A percentile compares a stretch with the other conserved stretches of the same genome.
Evolutionary conservation across 1,284 basidiomycete species (phyloP).

Genomic region (Stygiomarasmius scandens): DNA sequence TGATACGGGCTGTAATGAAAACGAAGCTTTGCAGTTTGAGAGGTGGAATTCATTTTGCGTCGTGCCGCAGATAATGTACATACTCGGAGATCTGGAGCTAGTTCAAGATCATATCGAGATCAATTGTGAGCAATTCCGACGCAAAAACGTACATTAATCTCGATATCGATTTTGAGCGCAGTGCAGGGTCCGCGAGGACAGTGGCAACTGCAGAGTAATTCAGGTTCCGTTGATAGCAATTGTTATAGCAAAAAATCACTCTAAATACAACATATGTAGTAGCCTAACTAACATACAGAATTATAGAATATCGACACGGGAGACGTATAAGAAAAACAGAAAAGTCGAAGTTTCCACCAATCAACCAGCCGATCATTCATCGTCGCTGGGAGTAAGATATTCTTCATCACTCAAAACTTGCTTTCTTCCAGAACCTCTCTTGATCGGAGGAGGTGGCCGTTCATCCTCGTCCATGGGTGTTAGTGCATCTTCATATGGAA

Average conservation of each 20-base stretch:
- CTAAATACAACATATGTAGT: conserved; percentile 1
- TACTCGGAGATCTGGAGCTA: too few relatives aligned
- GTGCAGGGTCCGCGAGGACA: too few relatives aligned
- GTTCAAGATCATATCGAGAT: too few relatives aligned
- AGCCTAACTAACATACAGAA: conserved; percentile 4
- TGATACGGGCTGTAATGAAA: too few relatives aligned
- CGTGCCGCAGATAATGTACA: too few relatives aligned
- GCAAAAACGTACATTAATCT: too few relatives aligned
- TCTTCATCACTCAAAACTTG: conserved; percentile 80
- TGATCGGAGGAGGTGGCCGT: conserved; percentile 51
- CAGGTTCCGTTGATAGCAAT: not conserved
- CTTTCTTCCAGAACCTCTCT: conserved; percentile 59
- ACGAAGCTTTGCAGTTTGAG: too few relatives aligned
- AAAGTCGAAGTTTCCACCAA: too few relatives aligned
- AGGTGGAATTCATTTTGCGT: too few relatives aligned
- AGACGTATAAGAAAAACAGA: too few relatives aligned
- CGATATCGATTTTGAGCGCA: too few relatives aligned
- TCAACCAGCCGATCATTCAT: conserved; percentile 39
- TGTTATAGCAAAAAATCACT: not conserved
- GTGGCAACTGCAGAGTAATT: not conserved
- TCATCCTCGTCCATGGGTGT: conserved; percentile 81
- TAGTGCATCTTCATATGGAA: conserved; percentile 66
- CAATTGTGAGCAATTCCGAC: too few relatives aligned
- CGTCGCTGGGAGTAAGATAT: conserved; percentile 65
- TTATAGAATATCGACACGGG: not conserved